A percentile compares a stretch with the other conserved stretches of the same genome.
Evolutionary conservation across 768 basidiomycete genomes (phyloP).

Genomic region (Leccinum subtestaceum): DNA sequence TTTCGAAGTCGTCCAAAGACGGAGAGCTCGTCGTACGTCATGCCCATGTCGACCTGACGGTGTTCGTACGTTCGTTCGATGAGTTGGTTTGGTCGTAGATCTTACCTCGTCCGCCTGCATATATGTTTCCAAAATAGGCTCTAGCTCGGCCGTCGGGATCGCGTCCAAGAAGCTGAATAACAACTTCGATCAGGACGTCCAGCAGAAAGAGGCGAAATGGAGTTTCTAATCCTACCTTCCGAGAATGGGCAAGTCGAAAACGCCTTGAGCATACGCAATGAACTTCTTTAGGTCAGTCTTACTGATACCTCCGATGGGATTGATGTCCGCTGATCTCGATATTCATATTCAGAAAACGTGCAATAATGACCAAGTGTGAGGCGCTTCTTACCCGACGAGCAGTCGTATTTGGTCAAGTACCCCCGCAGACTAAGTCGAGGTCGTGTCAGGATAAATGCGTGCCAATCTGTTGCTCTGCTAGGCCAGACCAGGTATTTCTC

Average conservation of each 20-base stretch:
- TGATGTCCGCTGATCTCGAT: slow-evolving; percentile 74
- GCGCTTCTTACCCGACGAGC: slow-evolving; percentile 65
- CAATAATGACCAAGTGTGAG: background rate
- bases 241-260: slow-evolving; percentile 85
- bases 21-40: slow-evolving; percentile 97
- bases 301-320: slow-evolving; percentile 97
- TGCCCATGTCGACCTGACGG: slow-evolving; percentile 91
- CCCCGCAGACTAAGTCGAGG: slow-evolving; percentile 70
- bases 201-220: background rate
- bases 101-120: slow-evolving; percentile 92
- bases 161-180: slow-evolving; percentile 79
- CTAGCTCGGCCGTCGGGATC: slow-evolving; percentile 92
- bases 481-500: background rate
- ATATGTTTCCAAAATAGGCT: slow-evolving; percentile 91
- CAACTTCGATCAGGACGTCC: background rate
- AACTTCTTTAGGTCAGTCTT: slow-evolving; percentile 97
- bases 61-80: background rate
- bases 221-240: slow-evolving; percentile 47
- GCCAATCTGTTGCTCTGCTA: background rate
- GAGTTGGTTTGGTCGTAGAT: background rate
- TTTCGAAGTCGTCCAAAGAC: slow-evolving; percentile 92
- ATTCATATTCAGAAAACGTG: background rate
- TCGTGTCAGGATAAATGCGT: background rate
- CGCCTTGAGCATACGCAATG: slow-evolving; percentile 75
- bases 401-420: slow-evolving; percentile 98